These are phyloP conservation scores for Lathyrus aphaca DNA, from an alignment of 306 rosid genomes.

Conservation along the genomic window DNA sequence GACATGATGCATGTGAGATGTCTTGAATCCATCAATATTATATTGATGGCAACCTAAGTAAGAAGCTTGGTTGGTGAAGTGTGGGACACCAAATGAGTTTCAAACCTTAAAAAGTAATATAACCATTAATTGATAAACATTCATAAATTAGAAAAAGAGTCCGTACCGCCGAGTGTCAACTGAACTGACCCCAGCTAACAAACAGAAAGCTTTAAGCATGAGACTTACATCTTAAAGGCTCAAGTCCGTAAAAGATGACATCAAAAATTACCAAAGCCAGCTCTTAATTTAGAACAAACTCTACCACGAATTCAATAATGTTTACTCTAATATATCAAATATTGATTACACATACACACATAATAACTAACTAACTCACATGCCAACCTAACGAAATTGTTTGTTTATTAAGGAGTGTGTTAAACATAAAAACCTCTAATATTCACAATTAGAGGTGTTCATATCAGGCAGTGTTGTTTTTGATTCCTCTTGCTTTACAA, in stretches of 20 bases:
- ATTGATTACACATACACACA: neutral
- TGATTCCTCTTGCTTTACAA: neutral
- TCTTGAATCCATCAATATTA: neutral
- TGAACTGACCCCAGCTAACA: neutral
- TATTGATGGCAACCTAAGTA: neutral
- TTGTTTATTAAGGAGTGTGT: too few species aligned
- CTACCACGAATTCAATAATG: neutral
- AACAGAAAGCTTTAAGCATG: neutral
- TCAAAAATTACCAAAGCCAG: neutral
- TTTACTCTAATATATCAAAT: neutral
- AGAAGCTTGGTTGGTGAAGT: neutral
- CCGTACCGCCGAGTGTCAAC: too few species aligned
- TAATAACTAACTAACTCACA: too few species aligned
- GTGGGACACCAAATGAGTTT: neutral
- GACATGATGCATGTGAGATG: conserved; percentile 2
- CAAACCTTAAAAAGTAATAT: neutral
- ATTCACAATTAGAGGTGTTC: neutral
- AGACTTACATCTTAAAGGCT: too few species aligned
- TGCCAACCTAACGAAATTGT: too few species aligned
- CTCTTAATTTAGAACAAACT: conserved; percentile 1
- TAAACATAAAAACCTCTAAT: too few species aligned
- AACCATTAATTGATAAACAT: neutral
- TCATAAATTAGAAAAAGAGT: too few species aligned
- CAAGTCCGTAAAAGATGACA: too few species aligned
- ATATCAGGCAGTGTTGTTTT: neutral